Evolutionary conservation across 2,329 filamentous ascomycete species (phyloP).

Genomic region (Aureobasidium sp.): DNA sequence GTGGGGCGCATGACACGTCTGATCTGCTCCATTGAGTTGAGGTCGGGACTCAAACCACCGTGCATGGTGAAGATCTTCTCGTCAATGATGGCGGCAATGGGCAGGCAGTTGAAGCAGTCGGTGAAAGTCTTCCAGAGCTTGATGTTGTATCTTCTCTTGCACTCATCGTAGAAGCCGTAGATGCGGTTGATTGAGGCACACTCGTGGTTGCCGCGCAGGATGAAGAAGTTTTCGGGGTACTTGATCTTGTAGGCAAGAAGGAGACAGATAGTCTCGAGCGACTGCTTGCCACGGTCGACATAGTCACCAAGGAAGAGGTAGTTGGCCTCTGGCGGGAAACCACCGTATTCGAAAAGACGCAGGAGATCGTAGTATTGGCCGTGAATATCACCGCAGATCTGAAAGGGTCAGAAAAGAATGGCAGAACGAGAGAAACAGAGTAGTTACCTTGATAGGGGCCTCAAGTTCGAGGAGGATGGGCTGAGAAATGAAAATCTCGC

Average conservation of each 20-base stretch:
- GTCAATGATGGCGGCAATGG: slow-evolving; percentile 96
- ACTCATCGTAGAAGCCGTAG: slow-evolving; percentile 99
- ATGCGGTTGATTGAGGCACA: slow-evolving; percentile 98
- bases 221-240: slow-evolving; percentile 99
- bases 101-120: slow-evolving; percentile 98
- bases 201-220: slow-evolving; percentile 96
- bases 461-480: slow-evolving; percentile 96
- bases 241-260: slow-evolving; percentile 99
- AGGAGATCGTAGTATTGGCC: slow-evolving; percentile 98
- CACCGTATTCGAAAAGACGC: slow-evolving; percentile 95
- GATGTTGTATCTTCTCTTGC: slow-evolving; percentile 98
- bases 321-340: slow-evolving; percentile 96
- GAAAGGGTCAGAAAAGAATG: slow-evolving; percentile 19
- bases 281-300: slow-evolving; percentile 98
- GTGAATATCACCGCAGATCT: slow-evolving; percentile 99
- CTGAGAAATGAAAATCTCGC: slow-evolving; percentile 99
- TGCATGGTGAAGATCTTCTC: slow-evolving; percentile 99
- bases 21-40: slow-evolving; percentile 99
- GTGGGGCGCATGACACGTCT: slow-evolving; percentile 97
- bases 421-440: neutral
- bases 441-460: slow-evolving; percentile 89
- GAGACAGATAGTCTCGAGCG: slow-evolving; percentile 95
- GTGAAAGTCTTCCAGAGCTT: slow-evolving; percentile 99
- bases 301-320: slow-evolving; percentile 99
- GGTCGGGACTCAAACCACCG: slow-evolving; percentile 88